Conservation (phyloP, 1,284 basidiomycete species). For the Abortiporus biennis region DNA sequence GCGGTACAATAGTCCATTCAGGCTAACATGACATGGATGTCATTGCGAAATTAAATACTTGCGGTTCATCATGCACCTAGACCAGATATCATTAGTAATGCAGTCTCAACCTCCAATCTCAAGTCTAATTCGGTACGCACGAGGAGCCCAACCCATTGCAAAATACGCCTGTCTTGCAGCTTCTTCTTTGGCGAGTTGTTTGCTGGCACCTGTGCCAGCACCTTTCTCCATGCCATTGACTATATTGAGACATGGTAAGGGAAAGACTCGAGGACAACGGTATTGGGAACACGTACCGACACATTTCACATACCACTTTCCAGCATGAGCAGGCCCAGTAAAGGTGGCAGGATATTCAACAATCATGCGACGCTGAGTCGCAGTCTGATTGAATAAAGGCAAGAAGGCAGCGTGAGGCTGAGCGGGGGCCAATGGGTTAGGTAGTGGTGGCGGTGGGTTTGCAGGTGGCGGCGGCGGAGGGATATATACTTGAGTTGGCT, state of each 20-base stretch:
- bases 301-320: slow-evolving; percentile 59
- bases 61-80: too few relatives aligned
- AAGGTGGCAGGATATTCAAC: slow-evolving; percentile 56
- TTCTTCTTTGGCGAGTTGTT: slow-evolving; percentile 70
- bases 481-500: slow-evolving; percentile 9
- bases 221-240: slow-evolving; percentile 67
- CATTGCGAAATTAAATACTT: too few relatives aligned
- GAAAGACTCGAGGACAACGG: background rate
- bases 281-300: slow-evolving; percentile 21
- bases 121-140: too few relatives aligned
- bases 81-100: too few relatives aligned
- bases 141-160: slow-evolving; percentile 60
- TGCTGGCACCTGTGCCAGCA: slow-evolving; percentile 50
- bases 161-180: slow-evolving; percentile 64
- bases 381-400: slow-evolving; percentile 68
- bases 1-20: too few relatives aligned
- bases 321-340: slow-evolving; percentile 57
- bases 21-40: too few relatives aligned
- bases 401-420: slow-evolving; percentile 55
- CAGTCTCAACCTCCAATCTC: too few relatives aligned
- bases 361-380: slow-evolving; percentile 52
- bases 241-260: slow-evolving; percentile 21
- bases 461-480: slow-evolving; percentile 24
- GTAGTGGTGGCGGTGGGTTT: slow-evolving; percentile 25
- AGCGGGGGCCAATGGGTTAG: slow-evolving; percentile 52